A percentile compares a stretch with the other conserved stretches of the same genome.
These are phyloP conservation scores for Lipomyces orientalis DNA, from an alignment of 805 yeast species.

Conservation along the genomic window DNA sequence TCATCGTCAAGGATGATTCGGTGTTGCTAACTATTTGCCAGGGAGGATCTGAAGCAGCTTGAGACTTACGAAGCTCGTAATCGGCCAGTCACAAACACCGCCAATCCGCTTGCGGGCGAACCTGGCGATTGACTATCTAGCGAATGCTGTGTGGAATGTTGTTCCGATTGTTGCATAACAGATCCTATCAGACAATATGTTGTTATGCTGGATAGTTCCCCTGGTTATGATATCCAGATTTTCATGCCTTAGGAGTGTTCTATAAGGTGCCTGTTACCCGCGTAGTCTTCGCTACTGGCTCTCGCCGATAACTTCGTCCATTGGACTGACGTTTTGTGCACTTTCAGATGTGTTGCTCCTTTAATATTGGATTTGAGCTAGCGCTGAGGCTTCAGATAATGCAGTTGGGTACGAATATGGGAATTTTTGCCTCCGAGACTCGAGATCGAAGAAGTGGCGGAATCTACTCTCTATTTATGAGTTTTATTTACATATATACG, in stretches of 20 bases:
- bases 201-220: slow-evolving; percentile 1
- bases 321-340: background rate
- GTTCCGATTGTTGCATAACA: slow-evolving; percentile 16
- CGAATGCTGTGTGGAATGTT: slow-evolving; percentile 9
- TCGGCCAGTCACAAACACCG: slow-evolving; percentile 15
- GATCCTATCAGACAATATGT: background rate
- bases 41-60: slow-evolving; percentile 30
- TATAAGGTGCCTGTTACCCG: background rate
- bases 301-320: background rate
- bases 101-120: slow-evolving; percentile 13
- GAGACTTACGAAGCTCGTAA: slow-evolving; percentile 25
- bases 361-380: background rate
- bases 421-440: background rate
- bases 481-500: background rate
- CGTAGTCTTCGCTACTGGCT: background rate
- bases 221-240: slow-evolving; percentile 9
- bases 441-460: background rate
- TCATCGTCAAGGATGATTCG: background rate
- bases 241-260: background rate
- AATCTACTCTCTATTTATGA: background rate
- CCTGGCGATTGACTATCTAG: slow-evolving; percentile 20
- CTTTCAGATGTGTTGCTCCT: background rate
- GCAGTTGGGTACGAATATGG: background rate
- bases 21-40: slow-evolving; percentile 8
- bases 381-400: background rate